Conservation (phyloP, 805 yeast species). For the Candida koratica region DNA sequence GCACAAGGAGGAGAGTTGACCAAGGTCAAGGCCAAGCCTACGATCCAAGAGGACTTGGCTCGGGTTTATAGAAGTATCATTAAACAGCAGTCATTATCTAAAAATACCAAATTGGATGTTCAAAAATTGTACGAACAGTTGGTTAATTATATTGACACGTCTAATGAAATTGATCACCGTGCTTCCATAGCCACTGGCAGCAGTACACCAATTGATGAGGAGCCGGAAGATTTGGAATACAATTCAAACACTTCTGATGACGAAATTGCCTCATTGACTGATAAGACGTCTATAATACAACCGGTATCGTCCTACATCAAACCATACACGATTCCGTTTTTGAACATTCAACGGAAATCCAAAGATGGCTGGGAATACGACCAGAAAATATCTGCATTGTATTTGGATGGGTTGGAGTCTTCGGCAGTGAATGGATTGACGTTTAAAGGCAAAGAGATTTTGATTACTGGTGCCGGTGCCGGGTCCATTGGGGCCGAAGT, state of each 20-base stretch:
- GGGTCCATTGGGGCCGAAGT: constrained; percentile 98
- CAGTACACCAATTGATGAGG: constrained; percentile 31
- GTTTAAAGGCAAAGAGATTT: constrained; percentile 81
- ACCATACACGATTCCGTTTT: constrained; percentile 87
- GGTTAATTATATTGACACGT: constrained; percentile 61
- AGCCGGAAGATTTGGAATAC: constrained; percentile 20
- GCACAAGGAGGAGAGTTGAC: constrained; percentile 90
- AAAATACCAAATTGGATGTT: constrained; percentile 61
- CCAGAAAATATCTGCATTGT: constrained; percentile 67
- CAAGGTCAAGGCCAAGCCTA: constrained; percentile 55
- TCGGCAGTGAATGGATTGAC: constrained; percentile 95
- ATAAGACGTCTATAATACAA: constrained; percentile 60
- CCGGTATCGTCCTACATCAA: constrained; percentile 74
- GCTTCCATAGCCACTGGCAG: constrained; percentile 48
- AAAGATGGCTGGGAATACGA: constrained; percentile 84
- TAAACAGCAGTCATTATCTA: constrained; percentile 63
- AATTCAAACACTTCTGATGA: constrained; percentile 53
- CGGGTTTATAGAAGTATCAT: constrained; percentile 78
- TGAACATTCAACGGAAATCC: constrained; percentile 81
- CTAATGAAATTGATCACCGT: constrained; percentile 63
- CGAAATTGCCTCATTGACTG: constrained; percentile 83
- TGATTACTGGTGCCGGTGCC: constrained; percentile 97
- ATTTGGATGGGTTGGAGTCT: constrained; percentile 85
- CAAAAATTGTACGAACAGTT: constrained; percentile 68
- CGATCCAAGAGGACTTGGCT: constrained; percentile 81